Percentiles rank a stretch among this genome's conserved stretches.
phyloP scores from a whole-genome alignment of 176 grass and related monocot species.

The Triticum turgidum region DNA sequence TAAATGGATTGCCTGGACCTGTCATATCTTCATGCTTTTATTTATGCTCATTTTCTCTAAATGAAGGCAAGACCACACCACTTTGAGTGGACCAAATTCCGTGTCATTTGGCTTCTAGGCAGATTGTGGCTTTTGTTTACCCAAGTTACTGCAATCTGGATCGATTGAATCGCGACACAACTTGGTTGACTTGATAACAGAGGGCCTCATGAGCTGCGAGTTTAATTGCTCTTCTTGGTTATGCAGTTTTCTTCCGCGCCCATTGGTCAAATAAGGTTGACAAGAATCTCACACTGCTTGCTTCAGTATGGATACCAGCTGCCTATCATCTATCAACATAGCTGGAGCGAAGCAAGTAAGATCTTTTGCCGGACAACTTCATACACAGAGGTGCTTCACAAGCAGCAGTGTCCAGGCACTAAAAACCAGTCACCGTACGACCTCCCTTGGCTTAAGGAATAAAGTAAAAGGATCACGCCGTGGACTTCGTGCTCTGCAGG shows the following conservation, averaged over 20 bases:
- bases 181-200: background rate
- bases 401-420: slow-evolving; percentile 41
- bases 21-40: background rate
- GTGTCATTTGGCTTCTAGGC: no score
- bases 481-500: slow-evolving; percentile 46
- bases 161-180: background rate
- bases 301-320: slow-evolving; percentile 60
- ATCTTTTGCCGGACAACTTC: slow-evolving; percentile 29
- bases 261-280: background rate
- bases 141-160: background rate
- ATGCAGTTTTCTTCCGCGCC: background rate
- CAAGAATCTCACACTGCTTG: background rate
- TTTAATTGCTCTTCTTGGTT: slow-evolving; percentile 5
- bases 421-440: slow-evolving; percentile 32
- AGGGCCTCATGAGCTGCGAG: no score
- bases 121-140: no score
- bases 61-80: background rate
- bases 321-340: slow-evolving; percentile 59
- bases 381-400: slow-evolving; percentile 43
- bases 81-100: background rate
- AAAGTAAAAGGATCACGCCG: slow-evolving; percentile 40
- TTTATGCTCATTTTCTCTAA: no score
- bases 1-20: background rate
- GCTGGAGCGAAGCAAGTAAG: slow-evolving; percentile 51
- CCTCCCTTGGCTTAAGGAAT: slow-evolving; percentile 24